These are phyloP conservation scores for Colletotrichum sp. DNA, from an alignment of 2,329 filamentous ascomycete species.

Conservation along the genomic window DNA sequence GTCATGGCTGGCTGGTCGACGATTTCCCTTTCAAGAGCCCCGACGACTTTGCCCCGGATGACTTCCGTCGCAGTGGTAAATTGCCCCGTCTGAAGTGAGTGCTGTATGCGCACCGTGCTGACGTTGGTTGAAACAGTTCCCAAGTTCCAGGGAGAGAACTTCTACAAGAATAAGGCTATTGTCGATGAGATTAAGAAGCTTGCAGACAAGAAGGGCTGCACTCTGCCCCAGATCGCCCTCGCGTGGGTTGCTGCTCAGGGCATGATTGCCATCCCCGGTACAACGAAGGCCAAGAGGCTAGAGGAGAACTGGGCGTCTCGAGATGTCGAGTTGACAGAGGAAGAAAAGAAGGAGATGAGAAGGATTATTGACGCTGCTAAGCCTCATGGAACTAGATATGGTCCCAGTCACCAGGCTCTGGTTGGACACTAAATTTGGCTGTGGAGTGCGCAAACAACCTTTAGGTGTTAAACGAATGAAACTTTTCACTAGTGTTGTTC, in stretches of 20 bases:
- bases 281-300: slow-evolving; percentile 41
- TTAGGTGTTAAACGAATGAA: not conserved
- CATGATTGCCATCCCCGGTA: slow-evolving; percentile 51
- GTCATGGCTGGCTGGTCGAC: slow-evolving; percentile 53
- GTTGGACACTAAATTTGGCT: slow-evolving; percentile 12
- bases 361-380: slow-evolving; percentile 40
- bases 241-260: slow-evolving; percentile 45
- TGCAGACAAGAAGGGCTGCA: slow-evolving; percentile 37
- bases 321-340: slow-evolving; percentile 38
- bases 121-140: slow-evolving; percentile 28
- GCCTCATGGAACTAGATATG: slow-evolving; percentile 40
- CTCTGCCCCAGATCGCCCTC: slow-evolving; percentile 39
- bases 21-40: slow-evolving; percentile 45
- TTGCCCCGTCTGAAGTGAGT: not conserved
- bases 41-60: slow-evolving; percentile 48
- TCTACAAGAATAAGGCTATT: slow-evolving; percentile 46
- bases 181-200: slow-evolving; percentile 46
- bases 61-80: slow-evolving; percentile 44
- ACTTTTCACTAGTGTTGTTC: not conserved
- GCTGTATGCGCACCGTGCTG: slow-evolving; percentile 11
- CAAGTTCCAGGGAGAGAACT: slow-evolving; percentile 48
- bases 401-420: slow-evolving; percentile 1
- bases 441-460: not conserved
- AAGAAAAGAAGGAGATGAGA: slow-evolving; percentile 43
- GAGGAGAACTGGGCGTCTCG: slow-evolving; percentile 45